Evolutionary conservation across 2,329 filamentous ascomycete species (phyloP), one percentile per base, ranked within the genome.

Genomic region (Ascochyta pisi): DNA sequence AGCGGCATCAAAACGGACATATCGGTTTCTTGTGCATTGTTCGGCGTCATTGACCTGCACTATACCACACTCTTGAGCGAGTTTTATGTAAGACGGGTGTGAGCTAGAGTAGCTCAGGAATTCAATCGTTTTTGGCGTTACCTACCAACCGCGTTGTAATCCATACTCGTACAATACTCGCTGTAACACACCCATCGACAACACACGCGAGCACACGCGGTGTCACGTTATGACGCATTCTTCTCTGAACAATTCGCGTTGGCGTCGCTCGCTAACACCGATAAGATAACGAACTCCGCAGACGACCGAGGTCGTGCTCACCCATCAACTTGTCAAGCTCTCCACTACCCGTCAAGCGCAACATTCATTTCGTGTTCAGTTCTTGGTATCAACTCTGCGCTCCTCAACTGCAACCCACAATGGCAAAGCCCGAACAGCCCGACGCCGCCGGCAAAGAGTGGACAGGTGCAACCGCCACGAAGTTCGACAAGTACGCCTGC

Each of bases 401-500:
- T 4, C 19, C 16, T 33, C 27, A 6, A 12, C 22, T 22, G 15
- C 34, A 27, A 23, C 19, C 9, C 47, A 34, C 7, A 10, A 56
- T 56, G 53, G 15, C 61, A 8, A 58, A 54, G 19, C 35, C 57
- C 31, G 54, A 62, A 19, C 67, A 68, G 53, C 55, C 50, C 38
- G 48, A 48, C 26, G 42, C 50, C 19, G 41, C 41, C 48, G 53
- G 50, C 33, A 56, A 65, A 22, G 64, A 68, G 31, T 68, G 66
- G 66, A 27, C 59, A 4, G 66, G 66, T 16, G 50, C 63, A 46
- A 69, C 76, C 45, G 76, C 74, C 39, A 67, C 65, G 41, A 73
- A 70, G 48, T 79, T 77, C 68, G 74, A 75, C 49, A 76, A 69
- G 77, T 79, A 68, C 54, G 68, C 45, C 52, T 26, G 40, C 42